Percentiles rank a stretch among this genome's conserved stretches.
phyloP scores from a whole-genome alignment of 768 basidiomycete species.

The Hygrocybe punicea region DNA sequence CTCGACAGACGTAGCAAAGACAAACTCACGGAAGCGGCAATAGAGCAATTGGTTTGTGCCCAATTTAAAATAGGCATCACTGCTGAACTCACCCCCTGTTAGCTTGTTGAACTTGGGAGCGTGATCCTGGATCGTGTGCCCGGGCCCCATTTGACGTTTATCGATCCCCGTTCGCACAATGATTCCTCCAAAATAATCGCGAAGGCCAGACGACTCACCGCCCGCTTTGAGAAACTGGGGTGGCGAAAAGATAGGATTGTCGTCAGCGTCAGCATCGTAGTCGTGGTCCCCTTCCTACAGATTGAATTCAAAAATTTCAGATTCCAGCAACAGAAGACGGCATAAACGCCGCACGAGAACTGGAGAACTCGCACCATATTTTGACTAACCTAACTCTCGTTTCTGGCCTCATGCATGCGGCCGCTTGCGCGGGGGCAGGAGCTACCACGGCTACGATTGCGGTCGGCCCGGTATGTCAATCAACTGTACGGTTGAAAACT shows the following conservation, averaged over 20 bases:
- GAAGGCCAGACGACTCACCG: slow-evolving; percentile 41
- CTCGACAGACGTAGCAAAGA: background rate
- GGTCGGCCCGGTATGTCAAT: slow-evolving; percentile 44
- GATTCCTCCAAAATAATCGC: slow-evolving; percentile 39
- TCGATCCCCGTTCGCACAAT: slow-evolving; percentile 48
- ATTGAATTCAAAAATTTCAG: slow-evolving; percentile 28
- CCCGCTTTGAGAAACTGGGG: slow-evolving; percentile 41
- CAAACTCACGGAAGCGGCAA: background rate
- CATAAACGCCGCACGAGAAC: slow-evolving; percentile 43
- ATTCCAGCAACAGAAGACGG: slow-evolving; percentile 59
- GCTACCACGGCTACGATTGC: slow-evolving; percentile 49
- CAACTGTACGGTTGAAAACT: slow-evolving; percentile 2
- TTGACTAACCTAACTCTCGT: slow-evolving; percentile 52
- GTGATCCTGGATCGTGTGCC: slow-evolving; percentile 42
- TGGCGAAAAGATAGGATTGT: slow-evolving; percentile 41
- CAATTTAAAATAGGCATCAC: background rate
- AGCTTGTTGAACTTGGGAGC: slow-evolving; percentile 49
- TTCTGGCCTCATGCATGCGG: slow-evolving; percentile 52
- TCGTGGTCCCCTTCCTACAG: background rate
- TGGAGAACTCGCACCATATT: slow-evolving; percentile 40
- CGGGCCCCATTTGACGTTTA: slow-evolving; percentile 49
- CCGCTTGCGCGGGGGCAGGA: slow-evolving; percentile 52
- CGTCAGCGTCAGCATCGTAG: slow-evolving; percentile 44
- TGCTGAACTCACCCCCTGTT: background rate
- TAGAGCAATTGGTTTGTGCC: slow-evolving; percentile 32